Evolutionary conservation across 2,329 filamentous ascomycete species (phyloP).

Genomic region (Aureobasidium uvarum): DNA sequence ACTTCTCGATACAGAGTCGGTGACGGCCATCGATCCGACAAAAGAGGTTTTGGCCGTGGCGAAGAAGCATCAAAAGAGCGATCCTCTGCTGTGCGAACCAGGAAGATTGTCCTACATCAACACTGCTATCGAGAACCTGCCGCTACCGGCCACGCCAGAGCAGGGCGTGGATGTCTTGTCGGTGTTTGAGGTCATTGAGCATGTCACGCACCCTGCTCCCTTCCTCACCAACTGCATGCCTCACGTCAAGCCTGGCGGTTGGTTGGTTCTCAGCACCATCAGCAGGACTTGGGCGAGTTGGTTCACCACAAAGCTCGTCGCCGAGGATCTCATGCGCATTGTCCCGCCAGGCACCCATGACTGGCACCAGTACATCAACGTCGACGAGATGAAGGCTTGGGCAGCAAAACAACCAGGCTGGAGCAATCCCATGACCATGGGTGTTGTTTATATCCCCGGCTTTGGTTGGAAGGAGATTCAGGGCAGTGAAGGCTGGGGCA

Average conservation of each 20-base stretch:
- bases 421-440: conserved; percentile 69
- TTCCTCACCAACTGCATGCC: conserved; percentile 71
- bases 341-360: conserved; percentile 94
- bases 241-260: conserved; percentile 85
- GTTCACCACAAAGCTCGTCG: conserved; percentile 87
- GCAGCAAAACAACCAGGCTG: conserved; percentile 45
- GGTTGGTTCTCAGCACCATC: conserved; percentile 91
- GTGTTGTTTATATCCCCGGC: conserved; percentile 86
- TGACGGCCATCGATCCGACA: conserved; percentile 77
- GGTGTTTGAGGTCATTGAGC: conserved; percentile 93
- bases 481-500: conserved; percentile 81
- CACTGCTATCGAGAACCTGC: conserved; percentile 70
- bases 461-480: conserved; percentile 82
- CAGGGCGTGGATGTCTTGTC: conserved; percentile 74
- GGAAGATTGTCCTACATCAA: conserved; percentile 67
- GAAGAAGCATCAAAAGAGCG: conserved; percentile 68
- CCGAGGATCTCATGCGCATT: conserved; percentile 81
- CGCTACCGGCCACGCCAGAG: conserved; percentile 32
- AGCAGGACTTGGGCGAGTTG: conserved; percentile 85
- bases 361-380: conserved; percentile 94
- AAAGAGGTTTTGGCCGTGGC: conserved; percentile 73
- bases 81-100: conserved; percentile 63
- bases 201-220: conserved; percentile 71
- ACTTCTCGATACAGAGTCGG: conserved; percentile 59
- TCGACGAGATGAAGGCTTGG: conserved; percentile 64